Percentiles rank a stretch among this genome's conserved stretches.
Conservation (phyloP, 768 basidiomycete genomes). For the Cystobasidium tubakii region DNA sequence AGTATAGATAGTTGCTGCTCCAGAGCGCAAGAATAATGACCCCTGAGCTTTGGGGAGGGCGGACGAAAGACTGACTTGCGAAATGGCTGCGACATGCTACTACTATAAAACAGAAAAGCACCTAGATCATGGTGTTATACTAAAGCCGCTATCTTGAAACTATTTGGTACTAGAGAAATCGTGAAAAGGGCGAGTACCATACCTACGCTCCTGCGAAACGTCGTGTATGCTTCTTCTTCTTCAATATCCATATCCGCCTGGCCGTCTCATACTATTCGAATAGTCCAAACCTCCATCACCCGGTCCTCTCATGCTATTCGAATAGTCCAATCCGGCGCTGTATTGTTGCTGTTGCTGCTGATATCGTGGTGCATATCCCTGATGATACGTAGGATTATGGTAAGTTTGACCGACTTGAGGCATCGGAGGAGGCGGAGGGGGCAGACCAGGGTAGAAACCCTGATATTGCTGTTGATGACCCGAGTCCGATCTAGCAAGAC, state of each 20-base stretch:
- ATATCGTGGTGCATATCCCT: background rate
- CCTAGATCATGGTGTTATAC: no score
- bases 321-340: constrained; percentile 2
- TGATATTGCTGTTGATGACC: constrained; percentile 22
- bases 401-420: background rate
- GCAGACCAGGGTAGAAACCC: background rate
- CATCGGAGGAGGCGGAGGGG: background rate
- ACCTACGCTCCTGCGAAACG: no score
- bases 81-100: no score
- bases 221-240: background rate
- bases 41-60: no score
- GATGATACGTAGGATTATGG: background rate
- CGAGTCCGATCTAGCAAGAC: background rate
- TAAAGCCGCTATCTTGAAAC: no score
- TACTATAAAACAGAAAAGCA: no score
- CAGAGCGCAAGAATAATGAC: no score
- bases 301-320: background rate
- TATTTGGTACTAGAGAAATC: no score
- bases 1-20: no score
- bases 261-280: background rate
- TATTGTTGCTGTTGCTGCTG: background rate
- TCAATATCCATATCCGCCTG: background rate
- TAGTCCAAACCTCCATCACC: background rate
- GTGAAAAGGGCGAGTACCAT: no score
- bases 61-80: no score